Evolutionary conservation across 2,329 filamentous ascomycete genomes (phyloP).

Genomic region (Beauveria australis): DNA sequence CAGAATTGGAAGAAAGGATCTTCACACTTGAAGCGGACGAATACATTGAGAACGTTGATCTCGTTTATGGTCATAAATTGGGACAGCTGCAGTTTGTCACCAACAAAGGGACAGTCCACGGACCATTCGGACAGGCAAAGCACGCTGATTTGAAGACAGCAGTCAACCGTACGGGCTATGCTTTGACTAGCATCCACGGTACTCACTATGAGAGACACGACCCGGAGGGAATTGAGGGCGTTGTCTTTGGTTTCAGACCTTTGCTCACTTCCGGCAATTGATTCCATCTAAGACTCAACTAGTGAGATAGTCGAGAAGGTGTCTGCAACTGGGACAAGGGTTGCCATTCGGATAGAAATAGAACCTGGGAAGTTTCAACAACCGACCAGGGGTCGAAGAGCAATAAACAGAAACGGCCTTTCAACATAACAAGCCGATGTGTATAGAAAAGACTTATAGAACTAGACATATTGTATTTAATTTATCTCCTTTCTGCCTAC

Average conservation of each 20-base stretch:
- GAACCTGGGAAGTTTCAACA: too few species aligned
- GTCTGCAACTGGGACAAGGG: too few species aligned
- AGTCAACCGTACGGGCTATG: not conserved
- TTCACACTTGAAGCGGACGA: not conserved
- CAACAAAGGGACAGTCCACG: not conserved
- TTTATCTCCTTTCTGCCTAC: too few species aligned
- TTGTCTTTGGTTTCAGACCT: conserved; percentile 3
- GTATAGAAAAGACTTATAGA: too few species aligned
- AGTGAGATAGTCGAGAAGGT: too few species aligned
- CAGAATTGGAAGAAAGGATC: not conserved
- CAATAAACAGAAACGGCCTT: too few species aligned
- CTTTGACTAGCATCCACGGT: not conserved
- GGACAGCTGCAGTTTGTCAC: not conserved
- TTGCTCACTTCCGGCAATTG: too few species aligned
- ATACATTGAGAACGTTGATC: not conserved
- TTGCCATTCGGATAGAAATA: too few species aligned
- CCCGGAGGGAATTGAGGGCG: not conserved
- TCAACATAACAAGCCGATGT: too few species aligned
- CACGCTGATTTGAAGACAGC: not conserved
- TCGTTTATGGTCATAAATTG: not conserved
- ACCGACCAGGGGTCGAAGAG: too few species aligned
- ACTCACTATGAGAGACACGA: not conserved
- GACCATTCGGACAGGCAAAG: not conserved
- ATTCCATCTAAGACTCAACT: too few species aligned
- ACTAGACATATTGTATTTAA: too few species aligned